A percentile compares a stretch with the other conserved stretches of the same genome.
Conservation (phyloP, 75 land plant species). For the Isoetes taiwanensis region DNA sequence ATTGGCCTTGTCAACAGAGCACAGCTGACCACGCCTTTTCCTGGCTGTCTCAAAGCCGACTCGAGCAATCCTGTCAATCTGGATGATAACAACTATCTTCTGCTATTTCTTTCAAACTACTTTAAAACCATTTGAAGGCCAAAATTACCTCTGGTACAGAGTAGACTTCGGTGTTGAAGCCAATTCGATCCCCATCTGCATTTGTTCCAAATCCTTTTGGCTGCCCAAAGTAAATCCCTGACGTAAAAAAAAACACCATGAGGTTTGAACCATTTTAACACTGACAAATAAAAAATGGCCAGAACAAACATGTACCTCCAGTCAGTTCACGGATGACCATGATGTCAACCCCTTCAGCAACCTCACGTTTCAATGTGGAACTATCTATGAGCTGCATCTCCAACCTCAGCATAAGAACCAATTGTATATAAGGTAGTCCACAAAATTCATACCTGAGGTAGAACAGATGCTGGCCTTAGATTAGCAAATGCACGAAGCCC, state of each 20-base stretch:
- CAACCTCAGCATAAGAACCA: too few relatives aligned
- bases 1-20: constrained; percentile 98
- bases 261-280: too few relatives aligned
- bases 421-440: too few relatives aligned
- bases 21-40: constrained; percentile 69
- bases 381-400: constrained; percentile 84
- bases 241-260: too few relatives aligned
- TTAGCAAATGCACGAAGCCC: constrained; percentile 97
- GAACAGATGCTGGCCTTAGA: constrained; percentile 77
- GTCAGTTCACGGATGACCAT: constrained; percentile 98
- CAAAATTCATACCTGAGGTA: constrained; percentile 85
- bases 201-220: constrained; percentile 75
- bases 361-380: constrained; percentile 84
- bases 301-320: constrained; percentile 47
- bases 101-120: too few relatives aligned
- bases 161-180: constrained; percentile 89
- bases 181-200: constrained; percentile 69
- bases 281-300: too few relatives aligned
- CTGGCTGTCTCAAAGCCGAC: constrained; percentile 85
- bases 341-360: constrained; percentile 93
- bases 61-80: constrained; percentile 98
- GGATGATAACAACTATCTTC: too few relatives aligned
- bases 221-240: constrained; percentile 92
- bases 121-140: not conserved
- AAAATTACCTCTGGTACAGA: constrained; percentile 78